Conservation (phyloP, 1,284 basidiomycete species). For the Ganoderma sp. region DNA sequence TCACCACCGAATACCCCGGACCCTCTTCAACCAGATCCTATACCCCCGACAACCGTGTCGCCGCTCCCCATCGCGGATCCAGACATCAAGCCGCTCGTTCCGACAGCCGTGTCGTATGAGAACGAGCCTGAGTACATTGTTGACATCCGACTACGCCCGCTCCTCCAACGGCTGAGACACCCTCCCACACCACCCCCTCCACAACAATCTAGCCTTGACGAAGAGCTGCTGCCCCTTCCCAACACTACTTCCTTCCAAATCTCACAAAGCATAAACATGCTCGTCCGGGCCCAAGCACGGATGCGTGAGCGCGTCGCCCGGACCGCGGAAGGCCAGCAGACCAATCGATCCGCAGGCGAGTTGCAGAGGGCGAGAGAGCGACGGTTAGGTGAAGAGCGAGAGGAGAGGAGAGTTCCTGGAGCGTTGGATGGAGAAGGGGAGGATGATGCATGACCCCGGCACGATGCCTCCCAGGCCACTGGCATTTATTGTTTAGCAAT, state of each 20-base stretch:
- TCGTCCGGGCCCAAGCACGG: constrained; percentile 54
- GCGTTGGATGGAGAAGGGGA: constrained; percentile 47
- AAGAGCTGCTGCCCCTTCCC: constrained; percentile 60
- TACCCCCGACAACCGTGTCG: constrained; percentile 36
- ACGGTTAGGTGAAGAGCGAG: constrained; percentile 16
- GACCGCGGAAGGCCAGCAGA: constrained; percentile 6
- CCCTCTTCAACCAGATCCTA: constrained; percentile 37
- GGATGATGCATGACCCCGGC: constrained; percentile 29
- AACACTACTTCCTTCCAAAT: constrained; percentile 63
- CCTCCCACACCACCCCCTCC: constrained; percentile 51
- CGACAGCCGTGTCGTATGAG: constrained; percentile 29
- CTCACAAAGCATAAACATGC: constrained; percentile 55
- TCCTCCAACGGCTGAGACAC: constrained; percentile 60
- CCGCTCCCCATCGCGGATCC: constrained; percentile 35
- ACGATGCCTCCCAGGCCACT: constrained; percentile 30
- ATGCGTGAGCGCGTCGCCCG: constrained; percentile 41
- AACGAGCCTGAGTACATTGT: constrained; percentile 54
- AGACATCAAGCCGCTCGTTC: constrained; percentile 31
- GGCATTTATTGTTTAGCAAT: constrained; percentile 13
- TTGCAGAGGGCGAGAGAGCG: constrained; percentile 31
- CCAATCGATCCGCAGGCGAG: constrained; percentile 4
- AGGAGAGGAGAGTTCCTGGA: constrained; percentile 48
- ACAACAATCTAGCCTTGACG: constrained; percentile 31
- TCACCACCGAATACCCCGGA: constrained; percentile 43
- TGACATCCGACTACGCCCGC: constrained; percentile 59